Evolutionary conservation across 768 basidiomycete genomes (phyloP), one percentile per base, ranked within the genome.

Genomic region (Termitomyces sp.): DNA sequence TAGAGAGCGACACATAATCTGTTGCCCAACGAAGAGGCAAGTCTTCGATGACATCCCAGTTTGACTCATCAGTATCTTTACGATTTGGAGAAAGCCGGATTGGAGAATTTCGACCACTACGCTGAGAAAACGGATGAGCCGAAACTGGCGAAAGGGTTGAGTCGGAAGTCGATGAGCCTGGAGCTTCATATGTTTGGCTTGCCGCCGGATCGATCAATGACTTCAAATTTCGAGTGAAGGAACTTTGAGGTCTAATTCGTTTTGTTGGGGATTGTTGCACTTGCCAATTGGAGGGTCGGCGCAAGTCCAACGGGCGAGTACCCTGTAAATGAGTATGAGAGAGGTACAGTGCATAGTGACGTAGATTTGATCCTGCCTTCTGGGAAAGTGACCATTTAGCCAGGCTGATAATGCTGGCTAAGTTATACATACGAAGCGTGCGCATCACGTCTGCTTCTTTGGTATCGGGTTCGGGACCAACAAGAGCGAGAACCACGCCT

Each of bases 21-120:
- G 86, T 87, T n/a, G 90, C 89, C 91, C 91, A 94, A 33, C 88
- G 81, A 45, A 92, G 64, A 1, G 89, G 87, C 9, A 88, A 71
- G 47, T 83, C 81, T 12, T 91, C 89, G 0, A 91, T 75, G 6
- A 91, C 64, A 66, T 92, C 90, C 90, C 89, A 86, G 31, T 72
- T 75, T 12, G 81, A 77, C 48, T 83, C 82, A 45, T 71, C 72
- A 10, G 77, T 70, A 33, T 75, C 65, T 63, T 44, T 69, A 48
- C 64, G 67, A 52, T 49, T 62, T 10, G 65, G 63, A 55, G 57
- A 58, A 21, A 55, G 53, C 23, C 59, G 48, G 12, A 31, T 53
- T 42, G 51, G 51, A 53, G 51, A 42, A 56, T 44, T 56, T 31
- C 23, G 52, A 43, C 12, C 58, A 38, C 54, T 61, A 35, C 54